Evolutionary conservation across 495 filamentous ascomycete genomes (phyloP), one percentile per base, ranked within the genome.

Genomic region (Chlorociboria aeruginascens): DNA sequence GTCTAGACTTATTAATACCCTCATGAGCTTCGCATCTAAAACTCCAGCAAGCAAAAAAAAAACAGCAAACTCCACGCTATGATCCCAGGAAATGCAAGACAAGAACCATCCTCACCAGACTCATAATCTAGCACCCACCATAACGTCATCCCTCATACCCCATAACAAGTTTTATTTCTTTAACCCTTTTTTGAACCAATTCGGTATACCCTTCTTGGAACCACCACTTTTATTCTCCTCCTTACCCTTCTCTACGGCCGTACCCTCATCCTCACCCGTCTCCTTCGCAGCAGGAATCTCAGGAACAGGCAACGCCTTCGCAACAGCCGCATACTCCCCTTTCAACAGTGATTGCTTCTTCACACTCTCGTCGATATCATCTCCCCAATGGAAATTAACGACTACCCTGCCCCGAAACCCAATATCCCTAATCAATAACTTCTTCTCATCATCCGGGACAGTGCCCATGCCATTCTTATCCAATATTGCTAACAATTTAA

Each of bases 341-440:
- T 84, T 90, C 28, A 85, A 66, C 9, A 65, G 63, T n/a, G 71
- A 63, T 45, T 61, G 66, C 46, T 66, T 69, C 47, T 69, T 70
- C 25, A 69, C 71, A 20, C 66, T 65, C 1, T 52, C 50, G 13
- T 66, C 63, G 11, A 69, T 80, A 8, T 52, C 60, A 7, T 82
- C 74, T 37, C 79, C 75, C 89, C 88, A 96, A 16, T 76, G 59
- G 35, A 96, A 78, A 45, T 85, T 89, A 30, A 97, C 69, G 17
- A 93, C 64, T 29, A 86, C 80, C 9, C 77, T 69, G 3, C 81
- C 78, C 41, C 66, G 71, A 51, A 96, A 72, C 3, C 78, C 70
- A 43, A 93, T 72, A 46, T 83, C 78, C 44, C 74, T 70, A 47
- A 95, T 85, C 32, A 98, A 61, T n/a, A 66, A 73, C 13, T 66